A percentile compares a stretch with the other conserved stretches of the same genome.
phyloP scores from a whole-genome alignment of 768 basidiomycete genomes.

The Cyclocybe cylindracea region DNA sequence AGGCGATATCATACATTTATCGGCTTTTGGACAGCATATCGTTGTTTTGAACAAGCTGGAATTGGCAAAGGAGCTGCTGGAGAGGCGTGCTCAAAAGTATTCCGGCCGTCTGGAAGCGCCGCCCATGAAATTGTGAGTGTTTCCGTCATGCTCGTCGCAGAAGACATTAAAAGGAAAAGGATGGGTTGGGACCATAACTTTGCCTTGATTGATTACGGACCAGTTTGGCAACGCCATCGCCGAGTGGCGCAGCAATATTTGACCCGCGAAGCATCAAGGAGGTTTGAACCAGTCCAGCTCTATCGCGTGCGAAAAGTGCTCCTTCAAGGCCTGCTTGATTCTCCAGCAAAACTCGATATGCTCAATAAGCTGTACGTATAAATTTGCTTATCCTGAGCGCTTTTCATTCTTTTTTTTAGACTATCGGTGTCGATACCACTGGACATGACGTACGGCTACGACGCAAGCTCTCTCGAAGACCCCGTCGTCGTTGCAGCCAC shows the following conservation, averaged over 20 bases:
- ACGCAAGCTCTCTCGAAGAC: constrained; percentile 14
- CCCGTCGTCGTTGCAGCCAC: constrained; percentile 27
- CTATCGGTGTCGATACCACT: constrained; percentile 15
- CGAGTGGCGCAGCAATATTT: constrained; percentile 38
- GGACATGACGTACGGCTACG: constrained; percentile 19
- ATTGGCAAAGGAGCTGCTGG: no score
- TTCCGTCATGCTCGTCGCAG: no score
- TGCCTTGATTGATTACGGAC: constrained; percentile 31
- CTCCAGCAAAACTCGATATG: constrained; percentile 10
- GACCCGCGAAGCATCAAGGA: constrained; percentile 22
- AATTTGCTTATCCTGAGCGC: background rate
- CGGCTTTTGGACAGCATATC: no score
- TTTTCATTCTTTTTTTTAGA: background rate
- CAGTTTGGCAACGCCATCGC: constrained; percentile 35
- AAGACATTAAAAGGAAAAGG: background rate
- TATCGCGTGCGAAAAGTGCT: constrained; percentile 27
- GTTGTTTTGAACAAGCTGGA: no score
- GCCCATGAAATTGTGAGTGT: no score
- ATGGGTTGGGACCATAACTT: constrained; percentile 37
- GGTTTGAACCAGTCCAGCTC: constrained; percentile 28
- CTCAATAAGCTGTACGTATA: constrained; percentile 12
- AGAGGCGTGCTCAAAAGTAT: no score
- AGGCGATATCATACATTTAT: no score
- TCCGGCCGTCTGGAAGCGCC: no score
- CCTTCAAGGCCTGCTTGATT: constrained; percentile 21